Base-by-base conservation (phyloP, 2,329 filamentous ascomycete species). In the Fusarium kyushuense region DNA sequence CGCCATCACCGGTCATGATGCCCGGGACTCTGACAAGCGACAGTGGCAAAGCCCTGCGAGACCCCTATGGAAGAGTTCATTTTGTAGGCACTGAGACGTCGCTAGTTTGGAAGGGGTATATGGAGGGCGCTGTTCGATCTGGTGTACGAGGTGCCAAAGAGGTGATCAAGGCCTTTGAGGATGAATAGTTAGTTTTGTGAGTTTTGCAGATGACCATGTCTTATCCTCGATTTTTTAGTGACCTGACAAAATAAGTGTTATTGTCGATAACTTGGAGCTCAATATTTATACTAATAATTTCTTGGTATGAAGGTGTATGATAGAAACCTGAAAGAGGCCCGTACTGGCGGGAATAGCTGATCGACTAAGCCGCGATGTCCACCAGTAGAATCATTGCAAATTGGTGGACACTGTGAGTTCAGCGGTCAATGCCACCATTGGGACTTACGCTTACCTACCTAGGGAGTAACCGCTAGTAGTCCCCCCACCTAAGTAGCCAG, bases 11-110 rank as follows among this genome's bases (percentile, higher is more conserved):
- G 4, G 67, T 70, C n/a, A 70, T 70, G 67, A 51, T 46, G 46
- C 67, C 65, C 3, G 65, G 61, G n/a, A 43, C 33, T 1, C 11
- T 69, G 43, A 52, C 65, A 13, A 47, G 30, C 27, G 56, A 57
- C 27, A 58, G 60, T 13, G 66, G 66, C 1, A 53, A 57, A 5
- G 29, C 54, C 12, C 25, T 86, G 79, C 60, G 73, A 13, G 43
- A 71, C 35, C n/a, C 63, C 2, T 64, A 71, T 66, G 73, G 63
- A 9, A 52, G 59, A 23, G 79, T 75, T 7, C 69, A 75, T 36
- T 76, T 76, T 52, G 61, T 62, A 14, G 71, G 74, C 0, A 70
- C 70, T 1, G 74, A 75, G 53, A 75, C 67, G 4, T 64, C 67
- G 1, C 42, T 63, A 29, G 63, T 66, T 7, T 76, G 71, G 72